Base-by-base conservation (phyloP, 768 basidiomycete species). In the Naganishia vaughanmartiniae region DNA sequence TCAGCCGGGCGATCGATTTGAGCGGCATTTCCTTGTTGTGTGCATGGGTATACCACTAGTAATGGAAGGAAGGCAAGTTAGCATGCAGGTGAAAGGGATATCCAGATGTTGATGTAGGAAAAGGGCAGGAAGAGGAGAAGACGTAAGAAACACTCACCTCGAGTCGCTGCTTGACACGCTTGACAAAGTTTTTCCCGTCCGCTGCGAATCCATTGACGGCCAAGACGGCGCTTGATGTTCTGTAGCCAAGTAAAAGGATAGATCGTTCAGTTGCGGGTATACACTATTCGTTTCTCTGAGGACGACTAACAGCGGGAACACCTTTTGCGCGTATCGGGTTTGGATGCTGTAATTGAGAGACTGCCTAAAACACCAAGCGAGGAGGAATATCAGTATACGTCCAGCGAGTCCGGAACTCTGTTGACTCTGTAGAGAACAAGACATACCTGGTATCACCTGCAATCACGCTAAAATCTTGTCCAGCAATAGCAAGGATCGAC, bases 21-120 rank as follows among this genome's bases (percentile, higher is more conserved):
- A 99, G 86, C n/a, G 92, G 89, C 91, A 97, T 97, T 75, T 93
- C 92, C 82, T 96, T 96, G 72, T 92, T 87, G 82, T 99, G 95
- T 12, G 93, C 93, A 82, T 97, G 93, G 69, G 89, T 87, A 82
- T 98, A 99, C 94, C 93, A 98, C 94, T 98, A 73, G 11, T 54
- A 33, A 1, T 31, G 17, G n/a, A 39, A 31, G 21, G 7, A 30
- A 33, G 14, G 15, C 26, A 66, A 17, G 65, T 39, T 21, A 55
- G 53, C 34, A 66, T 19, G 66, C 14, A 21, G 24, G 2, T 46
- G 39, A 39, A 55, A 66, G 45, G 36, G 34, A 14, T 42, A 15
- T 42, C 7, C 2, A 42, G 14, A 42, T 2, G 14, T 11, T 42
- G 42, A 42, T 9, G 42, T 15, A 42, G 42, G 14, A 42, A 67